Base-by-base conservation (phyloP, 2,329 filamentous ascomycete species). In the Leptoxyphium fumago region DNA sequence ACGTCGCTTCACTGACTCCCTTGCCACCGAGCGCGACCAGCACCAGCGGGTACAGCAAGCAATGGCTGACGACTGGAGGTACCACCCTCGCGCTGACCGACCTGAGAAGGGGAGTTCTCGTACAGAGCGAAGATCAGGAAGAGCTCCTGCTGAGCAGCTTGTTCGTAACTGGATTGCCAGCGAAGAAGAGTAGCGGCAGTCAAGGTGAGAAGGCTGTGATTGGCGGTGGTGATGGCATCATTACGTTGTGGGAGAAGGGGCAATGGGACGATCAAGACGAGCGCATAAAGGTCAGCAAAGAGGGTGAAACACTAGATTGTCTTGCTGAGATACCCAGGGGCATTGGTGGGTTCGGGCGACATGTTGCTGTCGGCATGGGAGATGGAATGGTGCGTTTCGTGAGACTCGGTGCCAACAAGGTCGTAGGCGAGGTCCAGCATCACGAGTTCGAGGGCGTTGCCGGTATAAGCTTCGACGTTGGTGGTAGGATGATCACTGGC, bases 261-360 rank as follows among this genome's bases (percentile, higher is more conserved):
- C 78, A 84, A 1, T 96, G 91, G 89, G 88, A 94, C 57, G 89
- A 96, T 61, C 86, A 94, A 61, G 84, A 93, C 53, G 87, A 94
- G 64, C 76, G 87, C 43, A 83, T 95, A 55, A 77, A 83, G 41
- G 77, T 95, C 8, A 80, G 86, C 51, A 63, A 66, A 26, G 56
- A 60, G 43, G 67, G 65, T 17, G 87, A 93, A 61, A 85, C 83
- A 47, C 66, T 95, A 38, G 89, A 96, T 57, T 74, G 78, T n/a
- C 68, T 95, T 47, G 72, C 77, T 1, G 64, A 82, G 43, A 69
- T 91, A 14, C 86, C 87, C 0, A 76, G 82, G 29, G 76, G 75
- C 14, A 68, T 88, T 36, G 78, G 78, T 1, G 70, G 76, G 48
- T 65, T 70, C 43, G 75, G 82, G 13, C 85, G 83, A 64, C 79